These are phyloP conservation scores for Monosporozyma yasuniensis DNA, from an alignment of 805 yeast genomes.

Conservation along the genomic window DNA sequence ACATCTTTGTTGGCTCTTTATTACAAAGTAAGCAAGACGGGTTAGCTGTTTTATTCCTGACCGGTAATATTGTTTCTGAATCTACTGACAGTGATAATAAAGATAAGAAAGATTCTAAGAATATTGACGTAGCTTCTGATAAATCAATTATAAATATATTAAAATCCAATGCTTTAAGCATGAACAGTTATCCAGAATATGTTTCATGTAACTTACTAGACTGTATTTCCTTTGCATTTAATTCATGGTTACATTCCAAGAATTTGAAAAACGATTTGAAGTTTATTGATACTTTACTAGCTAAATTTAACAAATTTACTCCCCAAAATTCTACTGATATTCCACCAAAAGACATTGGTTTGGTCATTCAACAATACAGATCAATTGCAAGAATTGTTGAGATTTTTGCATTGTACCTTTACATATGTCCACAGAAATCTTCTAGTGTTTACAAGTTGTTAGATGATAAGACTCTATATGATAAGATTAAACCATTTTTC, in stretches of 20 bases:
- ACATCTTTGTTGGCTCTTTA: constrained; percentile 57
- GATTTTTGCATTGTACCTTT: constrained; percentile 62
- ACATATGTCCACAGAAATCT: constrained; percentile 40
- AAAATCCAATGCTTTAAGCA: constrained; percentile 44
- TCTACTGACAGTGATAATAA: constrained; percentile 6
- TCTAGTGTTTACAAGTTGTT: constrained; percentile 39
- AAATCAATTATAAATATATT: constrained; percentile 46
- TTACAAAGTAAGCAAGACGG: constrained; percentile 73
- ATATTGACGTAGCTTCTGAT: constrained; percentile 4
- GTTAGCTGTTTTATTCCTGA: constrained; percentile 57
- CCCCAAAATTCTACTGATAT: constrained; percentile 6
- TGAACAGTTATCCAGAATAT: constrained; percentile 48
- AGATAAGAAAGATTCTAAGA: constrained; percentile 7
- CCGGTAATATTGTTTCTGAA: constrained; percentile 38
- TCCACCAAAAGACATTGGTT: constrained; percentile 20
- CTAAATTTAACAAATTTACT: constrained; percentile 32
- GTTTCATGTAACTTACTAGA: constrained; percentile 63
- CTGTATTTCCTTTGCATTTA: constrained; percentile 64
- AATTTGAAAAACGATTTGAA: constrained; percentile 40
- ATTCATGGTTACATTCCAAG: constrained; percentile 64
- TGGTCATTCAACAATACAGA: constrained; percentile 45
- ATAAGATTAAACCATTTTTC: constrained; percentile 31
- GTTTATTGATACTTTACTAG: constrained; percentile 29
- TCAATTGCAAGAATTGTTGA: constrained; percentile 63
- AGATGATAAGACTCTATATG: constrained; percentile 30